Evolutionary conservation across 495 filamentous ascomycete species (phyloP).

Genomic region (Bathelium albidoporum): DNA sequence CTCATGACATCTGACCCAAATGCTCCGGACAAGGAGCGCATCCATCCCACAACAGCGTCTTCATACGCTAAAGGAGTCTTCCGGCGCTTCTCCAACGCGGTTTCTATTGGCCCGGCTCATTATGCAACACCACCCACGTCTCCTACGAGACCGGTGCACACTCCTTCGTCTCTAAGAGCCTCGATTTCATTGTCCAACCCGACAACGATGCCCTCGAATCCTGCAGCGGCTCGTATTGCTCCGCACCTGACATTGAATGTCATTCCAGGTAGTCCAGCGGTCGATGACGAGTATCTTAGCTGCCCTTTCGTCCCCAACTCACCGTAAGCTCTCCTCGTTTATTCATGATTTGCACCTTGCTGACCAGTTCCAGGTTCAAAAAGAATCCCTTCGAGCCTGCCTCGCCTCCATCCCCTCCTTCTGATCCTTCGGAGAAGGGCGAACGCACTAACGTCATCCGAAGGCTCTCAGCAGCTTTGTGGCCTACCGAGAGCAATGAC

Average conservation of each 20-base stretch:
- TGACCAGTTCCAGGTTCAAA: neutral
- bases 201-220: conserved; percentile 2
- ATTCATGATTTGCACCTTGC: neutral
- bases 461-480: neutral
- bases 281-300: neutral
- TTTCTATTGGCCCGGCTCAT: neutral
- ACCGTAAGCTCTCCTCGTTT: neutral
- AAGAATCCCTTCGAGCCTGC: neutral
- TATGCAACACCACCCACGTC: neutral
- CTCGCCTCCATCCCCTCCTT: neutral
- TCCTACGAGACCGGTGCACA: neutral
- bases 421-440: neutral
- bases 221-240: neutral
- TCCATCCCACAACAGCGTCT: conserved; percentile 5
- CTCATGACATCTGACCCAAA: conserved; percentile 21
- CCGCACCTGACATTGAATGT: neutral
- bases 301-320: neutral
- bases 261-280: neutral
- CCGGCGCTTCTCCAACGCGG: conserved; percentile 18
- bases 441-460: neutral
- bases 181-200: conserved; percentile 2
- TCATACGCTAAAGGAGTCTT: conserved; percentile 13
- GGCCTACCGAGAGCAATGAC: neutral
- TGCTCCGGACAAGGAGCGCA: conserved; percentile 5
- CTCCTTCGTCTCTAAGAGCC: neutral